phyloP scores from a whole-genome alignment of 805 yeast genomes.

The Pichia rugopelliculosa region DNA sequence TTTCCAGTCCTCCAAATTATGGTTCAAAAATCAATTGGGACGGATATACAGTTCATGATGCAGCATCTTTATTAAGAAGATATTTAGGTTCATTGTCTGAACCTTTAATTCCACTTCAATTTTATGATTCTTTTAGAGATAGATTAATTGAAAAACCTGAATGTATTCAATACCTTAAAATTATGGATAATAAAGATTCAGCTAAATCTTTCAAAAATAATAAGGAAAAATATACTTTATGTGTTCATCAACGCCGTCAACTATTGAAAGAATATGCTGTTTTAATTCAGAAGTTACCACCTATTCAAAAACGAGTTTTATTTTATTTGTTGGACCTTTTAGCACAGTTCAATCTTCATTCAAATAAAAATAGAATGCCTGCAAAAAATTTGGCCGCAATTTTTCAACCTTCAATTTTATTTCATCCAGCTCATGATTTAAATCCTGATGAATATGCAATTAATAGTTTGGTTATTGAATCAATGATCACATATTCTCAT shows the following conservation, averaged over 20 bases:
- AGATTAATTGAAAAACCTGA: constrained; percentile 64
- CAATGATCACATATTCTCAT: constrained; percentile 79
- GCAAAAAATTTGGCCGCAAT: constrained; percentile 90
- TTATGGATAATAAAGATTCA: constrained; percentile 31
- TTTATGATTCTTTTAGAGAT: constrained; percentile 71
- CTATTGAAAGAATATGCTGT: constrained; percentile 66
- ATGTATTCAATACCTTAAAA: constrained; percentile 57
- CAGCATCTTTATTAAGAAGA: constrained; percentile 82
- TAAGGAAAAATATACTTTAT: not conserved
- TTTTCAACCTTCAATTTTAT: constrained; percentile 91
- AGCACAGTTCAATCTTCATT: constrained; percentile 74
- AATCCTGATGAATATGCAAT: constrained; percentile 86
- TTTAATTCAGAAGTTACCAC: constrained; percentile 64
- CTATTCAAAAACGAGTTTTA: constrained; percentile 70
- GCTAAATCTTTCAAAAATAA: constrained; percentile 9
- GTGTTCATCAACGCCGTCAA: constrained; percentile 52
- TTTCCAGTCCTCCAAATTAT: constrained; percentile 82
- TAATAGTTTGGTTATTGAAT: constrained; percentile 80
- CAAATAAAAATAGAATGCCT: constrained; percentile 80
- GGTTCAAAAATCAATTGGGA: constrained; percentile 89
- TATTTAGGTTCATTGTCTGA: constrained; percentile 85
- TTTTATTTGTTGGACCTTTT: constrained; percentile 82
- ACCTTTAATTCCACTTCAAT: constrained; percentile 74
- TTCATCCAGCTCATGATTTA: constrained; percentile 90
- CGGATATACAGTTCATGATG: constrained; percentile 93